A percentile compares a stretch with the other conserved stretches of the same genome.
phyloP scores from a whole-genome alignment of 2,329 filamentous ascomycete species.

The Aquanectria penicillioides region DNA sequence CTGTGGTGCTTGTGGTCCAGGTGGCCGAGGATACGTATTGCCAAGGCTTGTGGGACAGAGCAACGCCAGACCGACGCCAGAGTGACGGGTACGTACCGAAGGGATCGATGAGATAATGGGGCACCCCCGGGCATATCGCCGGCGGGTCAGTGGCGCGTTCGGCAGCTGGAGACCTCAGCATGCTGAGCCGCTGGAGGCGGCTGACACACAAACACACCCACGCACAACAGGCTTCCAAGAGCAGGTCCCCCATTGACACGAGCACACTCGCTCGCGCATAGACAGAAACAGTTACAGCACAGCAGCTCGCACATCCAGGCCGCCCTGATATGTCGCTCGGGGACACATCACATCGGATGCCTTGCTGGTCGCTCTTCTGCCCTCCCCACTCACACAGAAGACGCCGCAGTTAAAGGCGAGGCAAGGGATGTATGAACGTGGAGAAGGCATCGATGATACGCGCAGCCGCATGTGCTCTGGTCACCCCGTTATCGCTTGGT shows the following conservation, averaged over 20 bases:
- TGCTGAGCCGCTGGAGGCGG: conserved; percentile 32
- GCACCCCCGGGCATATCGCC: conserved; percentile 28
- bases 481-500: not conserved
- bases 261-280: conserved; percentile 18
- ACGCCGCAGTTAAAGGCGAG: not conserved
- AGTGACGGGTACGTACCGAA: conserved; percentile 29
- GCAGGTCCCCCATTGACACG: conserved; percentile 8
- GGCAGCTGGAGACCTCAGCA: conserved; percentile 32
- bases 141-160: conserved; percentile 39
- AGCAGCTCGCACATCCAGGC: no score
- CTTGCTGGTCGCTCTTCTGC: no score
- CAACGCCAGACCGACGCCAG: conserved; percentile 10
- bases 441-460: not conserved
- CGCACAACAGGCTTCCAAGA: no score
- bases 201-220: conserved; percentile 26
- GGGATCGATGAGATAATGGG: conserved; percentile 39
- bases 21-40: conserved; percentile 8
- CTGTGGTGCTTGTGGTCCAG: not conserved
- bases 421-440: not conserved
- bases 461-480: not conserved
- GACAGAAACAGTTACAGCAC: conserved; percentile 11
- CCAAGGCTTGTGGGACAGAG: conserved; percentile 7
- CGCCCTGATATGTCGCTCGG: no score
- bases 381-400: not conserved
- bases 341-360: no score